These are phyloP conservation scores for Aureobasidium sp. DNA, from an alignment of 2,329 filamentous ascomycete species.

Conservation along the genomic window DNA sequence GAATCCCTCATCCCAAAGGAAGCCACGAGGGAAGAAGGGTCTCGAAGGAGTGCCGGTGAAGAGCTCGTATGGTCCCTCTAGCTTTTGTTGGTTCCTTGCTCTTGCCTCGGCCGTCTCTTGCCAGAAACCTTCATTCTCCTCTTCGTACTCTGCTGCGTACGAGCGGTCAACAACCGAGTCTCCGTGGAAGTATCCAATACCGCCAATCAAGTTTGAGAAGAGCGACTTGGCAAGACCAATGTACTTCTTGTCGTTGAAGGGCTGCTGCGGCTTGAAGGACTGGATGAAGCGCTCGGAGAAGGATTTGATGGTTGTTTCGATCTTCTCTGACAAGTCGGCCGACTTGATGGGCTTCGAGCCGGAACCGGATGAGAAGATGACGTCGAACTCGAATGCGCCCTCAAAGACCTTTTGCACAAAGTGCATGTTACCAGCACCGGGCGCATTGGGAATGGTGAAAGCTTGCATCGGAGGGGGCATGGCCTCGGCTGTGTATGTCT, in stretches of 20 bases:
- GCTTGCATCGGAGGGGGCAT: conserved; percentile 78
- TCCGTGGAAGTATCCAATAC: conserved; percentile 92
- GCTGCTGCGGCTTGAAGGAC: conserved; percentile 65
- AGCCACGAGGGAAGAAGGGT: conserved; percentile 93
- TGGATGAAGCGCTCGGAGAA: conserved; percentile 71
- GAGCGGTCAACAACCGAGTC: conserved; percentile 84
- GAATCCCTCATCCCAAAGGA: conserved; percentile 97
- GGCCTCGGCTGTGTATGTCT: conserved; percentile 55
- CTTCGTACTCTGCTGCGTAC: conserved; percentile 86
- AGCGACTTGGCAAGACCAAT: conserved; percentile 76
- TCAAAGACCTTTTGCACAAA: conserved; percentile 87
- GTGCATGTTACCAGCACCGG: conserved; percentile 71
- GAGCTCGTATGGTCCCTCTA: conserved; percentile 79
- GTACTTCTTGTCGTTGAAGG: conserved; percentile 66
- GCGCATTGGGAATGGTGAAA: conserved; percentile 67
- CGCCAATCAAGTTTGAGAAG: conserved; percentile 89
- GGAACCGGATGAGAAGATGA: conserved; percentile 81
- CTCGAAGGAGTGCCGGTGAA: conserved; percentile 88
- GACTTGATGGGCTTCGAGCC: conserved; percentile 21
- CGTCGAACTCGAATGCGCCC: conserved; percentile 84
- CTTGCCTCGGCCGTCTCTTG: conserved; percentile 79
- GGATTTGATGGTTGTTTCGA: conserved; percentile 56
- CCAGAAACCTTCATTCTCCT: conserved; percentile 94
- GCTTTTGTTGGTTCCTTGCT: conserved; percentile 56
- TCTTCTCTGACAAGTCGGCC: conserved; percentile 62